Evolutionary conservation across 2,329 filamentous ascomycete species (phyloP).

Genomic region (Curvularia lunata): DNA sequence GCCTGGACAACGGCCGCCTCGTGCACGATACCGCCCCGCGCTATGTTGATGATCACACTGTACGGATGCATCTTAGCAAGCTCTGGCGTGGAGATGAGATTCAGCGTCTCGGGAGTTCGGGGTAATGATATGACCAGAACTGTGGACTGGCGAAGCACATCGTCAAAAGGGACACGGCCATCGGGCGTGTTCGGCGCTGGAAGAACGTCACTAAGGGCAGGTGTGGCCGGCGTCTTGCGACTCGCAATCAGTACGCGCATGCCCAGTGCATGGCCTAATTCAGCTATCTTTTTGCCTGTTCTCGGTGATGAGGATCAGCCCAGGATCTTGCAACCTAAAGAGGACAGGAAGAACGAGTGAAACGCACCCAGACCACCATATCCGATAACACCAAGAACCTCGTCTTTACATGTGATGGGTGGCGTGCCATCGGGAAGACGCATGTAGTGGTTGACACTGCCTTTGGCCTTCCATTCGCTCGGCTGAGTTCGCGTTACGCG

Average conservation of each 20-base stretch:
- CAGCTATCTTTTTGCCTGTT: slow-evolving; percentile 53
- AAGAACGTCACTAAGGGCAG: slow-evolving; percentile 12
- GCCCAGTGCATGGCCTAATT: slow-evolving; percentile 54
- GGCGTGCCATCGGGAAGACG: slow-evolving; percentile 46
- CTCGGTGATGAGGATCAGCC: slow-evolving; percentile 13
- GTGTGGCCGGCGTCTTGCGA: slow-evolving; percentile 36
- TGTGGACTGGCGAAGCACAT: slow-evolving; percentile 48
- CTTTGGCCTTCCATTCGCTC: slow-evolving; percentile 52
- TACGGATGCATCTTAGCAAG: slow-evolving; percentile 54
- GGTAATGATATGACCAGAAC: slow-evolving; percentile 49
- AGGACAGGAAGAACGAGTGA: slow-evolving; percentile 5
- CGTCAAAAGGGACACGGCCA: slow-evolving; percentile 45
- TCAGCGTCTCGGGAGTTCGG: slow-evolving; percentile 40
- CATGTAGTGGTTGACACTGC: slow-evolving; percentile 44
- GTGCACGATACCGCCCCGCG: slow-evolving; percentile 59
- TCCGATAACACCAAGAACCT: slow-evolving; percentile 58
- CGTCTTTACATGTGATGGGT: slow-evolving; percentile 56
- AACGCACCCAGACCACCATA: slow-evolving; percentile 56
- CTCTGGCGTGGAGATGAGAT: slow-evolving; percentile 49
- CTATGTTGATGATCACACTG: slow-evolving; percentile 57
- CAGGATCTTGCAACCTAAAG: slow-evolving; percentile 15
- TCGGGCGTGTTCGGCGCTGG: slow-evolving; percentile 19
- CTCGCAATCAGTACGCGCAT: slow-evolving; percentile 60
- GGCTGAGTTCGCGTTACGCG: slow-evolving; percentile 33
- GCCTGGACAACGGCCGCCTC: slow-evolving; percentile 57